phyloP scores from a whole-genome alignment of 2,329 filamentous ascomycete species.

The Alternaria triticimaculans region DNA sequence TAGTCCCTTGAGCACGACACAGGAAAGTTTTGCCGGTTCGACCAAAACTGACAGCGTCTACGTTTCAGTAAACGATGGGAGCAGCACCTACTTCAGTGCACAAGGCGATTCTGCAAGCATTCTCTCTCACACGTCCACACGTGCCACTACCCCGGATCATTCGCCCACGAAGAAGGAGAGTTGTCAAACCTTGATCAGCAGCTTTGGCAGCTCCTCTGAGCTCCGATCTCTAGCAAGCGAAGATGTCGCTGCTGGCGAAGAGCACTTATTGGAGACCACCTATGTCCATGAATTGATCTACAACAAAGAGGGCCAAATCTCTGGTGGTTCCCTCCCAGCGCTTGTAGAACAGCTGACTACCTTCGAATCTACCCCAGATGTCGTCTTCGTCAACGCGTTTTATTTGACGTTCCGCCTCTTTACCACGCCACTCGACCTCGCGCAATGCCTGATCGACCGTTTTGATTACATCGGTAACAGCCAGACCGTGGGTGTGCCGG shows the following conservation, averaged over 20 bases:
- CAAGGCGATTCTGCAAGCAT: conserved; percentile 82
- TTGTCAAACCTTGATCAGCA: conserved; percentile 66
- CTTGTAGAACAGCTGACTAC: conserved; percentile 94
- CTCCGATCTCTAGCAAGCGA: conserved; percentile 72
- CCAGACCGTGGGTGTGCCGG: conserved; percentile 75
- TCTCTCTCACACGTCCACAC: conserved; percentile 81
- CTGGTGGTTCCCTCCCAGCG: conserved; percentile 86
- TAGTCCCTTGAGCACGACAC: conserved; percentile 46
- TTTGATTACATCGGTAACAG: conserved; percentile 91
- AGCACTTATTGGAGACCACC: conserved; percentile 85
- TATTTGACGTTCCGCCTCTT: conserved; percentile 97
- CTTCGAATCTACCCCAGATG: conserved; percentile 90
- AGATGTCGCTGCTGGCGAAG: conserved; percentile 80
- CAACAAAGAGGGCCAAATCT: conserved; percentile 95
- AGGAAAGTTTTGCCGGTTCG: conserved; percentile 37
- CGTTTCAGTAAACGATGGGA: conserved; percentile 77
- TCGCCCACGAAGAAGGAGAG: conserved; percentile 60
- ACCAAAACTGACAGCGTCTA: conserved; percentile 67
- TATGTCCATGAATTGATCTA: conserved; percentile 90
- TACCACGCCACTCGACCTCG: conserved; percentile 78
- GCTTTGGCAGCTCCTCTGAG: conserved; percentile 68
- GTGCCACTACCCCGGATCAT: conserved; percentile 84
- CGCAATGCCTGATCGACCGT: conserved; percentile 82
- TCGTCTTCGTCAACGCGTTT: conserved; percentile 90
- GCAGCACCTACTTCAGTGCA: conserved; percentile 75